These are phyloP conservation scores for Blastomyces gilchristii DNA, from an alignment of 2,329 filamentous ascomycete genomes.

Conservation along the genomic window DNA sequence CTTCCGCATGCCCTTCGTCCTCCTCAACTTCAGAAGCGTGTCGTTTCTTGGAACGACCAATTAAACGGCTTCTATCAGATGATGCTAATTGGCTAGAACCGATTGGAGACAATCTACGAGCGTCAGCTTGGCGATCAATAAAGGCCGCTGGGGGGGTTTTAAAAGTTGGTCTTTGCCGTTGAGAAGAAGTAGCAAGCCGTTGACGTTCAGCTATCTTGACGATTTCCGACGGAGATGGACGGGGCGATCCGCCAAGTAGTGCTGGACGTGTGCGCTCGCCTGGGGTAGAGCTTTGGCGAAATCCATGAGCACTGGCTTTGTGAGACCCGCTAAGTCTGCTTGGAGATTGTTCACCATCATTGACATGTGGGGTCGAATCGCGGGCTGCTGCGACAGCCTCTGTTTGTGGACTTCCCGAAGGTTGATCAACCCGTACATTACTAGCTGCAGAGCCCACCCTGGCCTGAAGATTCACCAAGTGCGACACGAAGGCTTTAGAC, in stretches of 20 bases:
- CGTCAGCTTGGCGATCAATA: constrained; percentile 29
- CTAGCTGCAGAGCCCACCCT: not conserved
- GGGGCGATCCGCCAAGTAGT: not conserved
- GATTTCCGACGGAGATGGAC: not conserved
- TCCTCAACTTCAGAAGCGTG: constrained; percentile 5
- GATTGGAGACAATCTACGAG: constrained; percentile 28
- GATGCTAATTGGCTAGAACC: constrained; percentile 4
- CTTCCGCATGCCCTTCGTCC: constrained; percentile 12
- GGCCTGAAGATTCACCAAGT: constrained; percentile 1
- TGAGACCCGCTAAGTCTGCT: not conserved
- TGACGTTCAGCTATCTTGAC: not conserved
- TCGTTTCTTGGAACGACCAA: constrained; percentile 15
- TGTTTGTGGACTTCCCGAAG: not conserved
- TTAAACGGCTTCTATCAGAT: not conserved
- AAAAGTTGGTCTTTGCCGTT: constrained; percentile 3
- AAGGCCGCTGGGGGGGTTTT: constrained; percentile 19
- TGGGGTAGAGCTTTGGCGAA: not conserved
- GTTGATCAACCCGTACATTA: not conserved
- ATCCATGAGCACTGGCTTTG: not conserved
- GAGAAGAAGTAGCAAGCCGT: constrained; percentile 5
- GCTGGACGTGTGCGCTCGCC: not conserved
- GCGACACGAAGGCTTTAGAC: not conserved
- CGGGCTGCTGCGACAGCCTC: not conserved
- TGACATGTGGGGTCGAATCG: not conserved
- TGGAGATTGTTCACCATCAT: no score